Percentiles rank a stretch among this genome's conserved stretches.
These are phyloP conservation scores for Xerocomellus amylosporus DNA, from an alignment of 768 basidiomycete genomes.

Conservation along the genomic window DNA sequence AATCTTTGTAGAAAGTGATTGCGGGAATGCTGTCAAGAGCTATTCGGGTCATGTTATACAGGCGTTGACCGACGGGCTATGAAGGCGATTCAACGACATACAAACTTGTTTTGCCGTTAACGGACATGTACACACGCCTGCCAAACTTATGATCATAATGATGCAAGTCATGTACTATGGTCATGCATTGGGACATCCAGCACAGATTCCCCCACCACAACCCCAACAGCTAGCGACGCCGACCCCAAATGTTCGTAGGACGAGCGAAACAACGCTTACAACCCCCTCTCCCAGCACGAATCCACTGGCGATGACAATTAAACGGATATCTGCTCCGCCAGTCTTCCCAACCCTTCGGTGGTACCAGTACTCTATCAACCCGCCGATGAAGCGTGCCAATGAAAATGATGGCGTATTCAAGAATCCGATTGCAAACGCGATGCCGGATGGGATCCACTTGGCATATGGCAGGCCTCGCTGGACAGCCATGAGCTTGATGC, in stretches of 20 bases:
- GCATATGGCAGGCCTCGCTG: conserved; percentile 50
- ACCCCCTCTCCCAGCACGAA: conserved; percentile 97
- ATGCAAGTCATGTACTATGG: background rate
- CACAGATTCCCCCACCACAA: conserved; percentile 72
- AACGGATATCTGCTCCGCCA: conserved; percentile 58
- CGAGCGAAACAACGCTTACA: conserved; percentile 74
- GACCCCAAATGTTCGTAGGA: conserved; percentile 71
- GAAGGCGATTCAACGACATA: background rate
- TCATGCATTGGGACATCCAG: conserved; percentile 58
- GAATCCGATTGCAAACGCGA: conserved; percentile 95
- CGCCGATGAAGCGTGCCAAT: conserved; percentile 86
- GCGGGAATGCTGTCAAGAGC: conserved; percentile 70
- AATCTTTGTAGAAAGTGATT: conserved; percentile 74
- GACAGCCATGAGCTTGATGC: conserved; percentile 59
- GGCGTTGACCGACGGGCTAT: background rate
- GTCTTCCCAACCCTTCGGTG: conserved; percentile 47
- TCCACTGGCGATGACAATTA: conserved; percentile 89
- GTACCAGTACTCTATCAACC: conserved; percentile 73
- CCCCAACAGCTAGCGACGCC: conserved; percentile 84
- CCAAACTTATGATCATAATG: background rate
- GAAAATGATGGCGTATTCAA: conserved; percentile 95
- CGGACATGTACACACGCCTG: conserved; percentile 5
- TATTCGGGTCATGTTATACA: conserved; percentile 57
- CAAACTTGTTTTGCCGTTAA: conserved; percentile 6
- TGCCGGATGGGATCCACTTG: conserved; percentile 87